Evolutionary conservation across 208 protist species (phyloP).

Genomic region (Leishmania major): DNA sequence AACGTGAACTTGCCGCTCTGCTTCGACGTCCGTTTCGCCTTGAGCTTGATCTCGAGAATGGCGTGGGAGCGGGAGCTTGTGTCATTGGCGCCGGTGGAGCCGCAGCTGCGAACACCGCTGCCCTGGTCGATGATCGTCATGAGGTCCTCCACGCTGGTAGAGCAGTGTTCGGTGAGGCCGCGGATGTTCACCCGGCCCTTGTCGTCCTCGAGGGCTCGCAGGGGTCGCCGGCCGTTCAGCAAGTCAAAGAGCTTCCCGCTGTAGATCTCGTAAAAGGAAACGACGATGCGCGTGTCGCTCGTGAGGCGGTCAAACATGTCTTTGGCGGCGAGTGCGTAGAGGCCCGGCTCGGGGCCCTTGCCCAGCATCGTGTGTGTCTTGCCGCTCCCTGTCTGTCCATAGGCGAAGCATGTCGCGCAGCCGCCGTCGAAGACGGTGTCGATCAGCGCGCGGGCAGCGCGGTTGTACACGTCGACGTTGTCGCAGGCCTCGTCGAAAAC

Average conservation of each 20-base stretch:
- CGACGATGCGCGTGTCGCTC: slow-evolving; percentile 33
- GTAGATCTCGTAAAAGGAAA: slow-evolving; percentile 90
- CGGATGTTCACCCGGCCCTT: slow-evolving; percentile 69
- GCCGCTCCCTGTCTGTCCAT: slow-evolving; percentile 92
- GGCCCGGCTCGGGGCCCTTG: slow-evolving; percentile 54
- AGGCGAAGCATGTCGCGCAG: slow-evolving; percentile 84
- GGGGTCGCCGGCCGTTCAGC: slow-evolving; percentile 67
- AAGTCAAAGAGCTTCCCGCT: slow-evolving; percentile 77
- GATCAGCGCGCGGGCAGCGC: slow-evolving; percentile 71
- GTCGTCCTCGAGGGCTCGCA: slow-evolving; percentile 69
- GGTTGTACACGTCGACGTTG: slow-evolving; percentile 91
- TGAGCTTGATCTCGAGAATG: slow-evolving; percentile 87
- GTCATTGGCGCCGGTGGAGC: slow-evolving; percentile 94
- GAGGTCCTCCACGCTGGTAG: slow-evolving; percentile 51
- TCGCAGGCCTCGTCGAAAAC: slow-evolving; percentile 91
- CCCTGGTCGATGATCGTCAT: slow-evolving; percentile 86
- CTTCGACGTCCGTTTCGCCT: slow-evolving; percentile 4
- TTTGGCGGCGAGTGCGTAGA: slow-evolving; percentile 67
- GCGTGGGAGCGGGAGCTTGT: slow-evolving; percentile 95
- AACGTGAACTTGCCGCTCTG: slow-evolving; percentile 73
- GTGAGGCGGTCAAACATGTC: slow-evolving; percentile 76
- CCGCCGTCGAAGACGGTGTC: slow-evolving; percentile 77
- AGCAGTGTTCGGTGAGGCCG: slow-evolving; percentile 60
- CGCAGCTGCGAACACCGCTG: slow-evolving; percentile 75
- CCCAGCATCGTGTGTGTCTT: slow-evolving; percentile 94